These are phyloP conservation scores for Phaeosphaeria sp. DNA, from an alignment of 2,329 filamentous ascomycete species.

Conservation along the genomic window DNA sequence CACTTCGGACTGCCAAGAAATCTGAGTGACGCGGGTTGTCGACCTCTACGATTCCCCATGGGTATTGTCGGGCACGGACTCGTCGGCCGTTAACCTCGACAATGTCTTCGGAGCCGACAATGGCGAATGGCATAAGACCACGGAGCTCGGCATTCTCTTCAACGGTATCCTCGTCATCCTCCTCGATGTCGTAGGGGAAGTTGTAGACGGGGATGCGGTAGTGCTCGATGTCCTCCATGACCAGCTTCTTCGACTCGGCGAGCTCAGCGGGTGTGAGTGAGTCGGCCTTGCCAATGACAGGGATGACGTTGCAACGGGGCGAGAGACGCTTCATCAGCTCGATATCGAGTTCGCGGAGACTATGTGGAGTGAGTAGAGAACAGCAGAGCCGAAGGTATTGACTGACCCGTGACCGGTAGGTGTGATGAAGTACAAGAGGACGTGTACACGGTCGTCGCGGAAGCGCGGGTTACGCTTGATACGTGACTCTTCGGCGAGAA, in stretches of 20 bases:
- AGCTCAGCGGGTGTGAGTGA: slow-evolving; percentile 95
- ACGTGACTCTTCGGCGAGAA: slow-evolving; percentile 97
- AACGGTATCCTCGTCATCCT: slow-evolving; percentile 98
- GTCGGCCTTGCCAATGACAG: slow-evolving; percentile 97
- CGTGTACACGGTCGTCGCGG: slow-evolving; percentile 98
- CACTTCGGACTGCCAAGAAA: slow-evolving; percentile 95
- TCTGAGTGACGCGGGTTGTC: slow-evolving; percentile 99
- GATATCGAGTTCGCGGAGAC: slow-evolving; percentile 97
- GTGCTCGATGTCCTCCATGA: slow-evolving; percentile 99
- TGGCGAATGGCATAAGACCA: slow-evolving; percentile 98
- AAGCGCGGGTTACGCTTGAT: slow-evolving; percentile 99
- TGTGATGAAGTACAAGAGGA: slow-evolving; percentile 98
- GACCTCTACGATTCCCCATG: slow-evolving; percentile 98
- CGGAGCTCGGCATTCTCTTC: slow-evolving; percentile 98
- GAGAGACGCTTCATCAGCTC: slow-evolving; percentile 99
- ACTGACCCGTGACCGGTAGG: slow-evolving; percentile 91
- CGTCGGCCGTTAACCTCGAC: slow-evolving; percentile 92
- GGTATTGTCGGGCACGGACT: slow-evolving; percentile 95
- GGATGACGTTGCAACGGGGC: slow-evolving; percentile 97
- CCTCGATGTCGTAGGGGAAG: slow-evolving; percentile 99
- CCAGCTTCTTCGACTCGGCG: slow-evolving; percentile 98
- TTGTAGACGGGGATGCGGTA: slow-evolving; percentile 99
- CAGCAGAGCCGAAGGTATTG: background rate
- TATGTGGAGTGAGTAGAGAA: slow-evolving; percentile 47
- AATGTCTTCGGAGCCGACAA: slow-evolving; percentile 95